Percentiles rank a stretch among this genome's conserved stretches.
Conservation (phyloP, 805 yeast species). For the Groenewaldozyma tartarivorans region DNA sequence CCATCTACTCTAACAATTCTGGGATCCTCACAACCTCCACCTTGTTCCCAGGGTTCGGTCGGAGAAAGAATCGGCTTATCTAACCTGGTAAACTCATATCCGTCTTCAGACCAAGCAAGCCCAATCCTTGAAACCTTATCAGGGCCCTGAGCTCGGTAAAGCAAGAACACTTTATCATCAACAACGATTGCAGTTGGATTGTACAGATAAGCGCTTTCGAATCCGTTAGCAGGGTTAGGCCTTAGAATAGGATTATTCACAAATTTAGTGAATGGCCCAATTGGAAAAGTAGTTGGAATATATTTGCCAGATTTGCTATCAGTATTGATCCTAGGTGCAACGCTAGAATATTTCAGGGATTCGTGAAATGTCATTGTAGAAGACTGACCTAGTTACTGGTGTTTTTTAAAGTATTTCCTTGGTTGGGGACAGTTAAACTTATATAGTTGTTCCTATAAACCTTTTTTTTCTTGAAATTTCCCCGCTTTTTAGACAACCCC, state of each 20-base stretch:
- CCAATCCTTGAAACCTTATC: constrained; percentile 4
- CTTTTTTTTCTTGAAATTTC: too few species aligned
- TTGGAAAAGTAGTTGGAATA: constrained; percentile 6
- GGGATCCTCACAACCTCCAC: constrained; percentile 7
- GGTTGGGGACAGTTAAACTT: too few species aligned
- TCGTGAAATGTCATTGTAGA: too few species aligned
- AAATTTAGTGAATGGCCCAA: constrained; percentile 7
- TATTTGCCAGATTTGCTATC: neutral
- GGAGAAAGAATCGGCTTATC: constrained; percentile 6
- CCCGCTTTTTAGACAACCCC: too few species aligned
- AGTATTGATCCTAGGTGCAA: neutral
- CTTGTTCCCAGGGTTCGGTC: constrained; percentile 6
- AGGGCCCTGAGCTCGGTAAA: constrained; percentile 7
- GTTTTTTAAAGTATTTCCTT: too few species aligned
- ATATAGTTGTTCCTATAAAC: too few species aligned
- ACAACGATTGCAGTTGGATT: constrained; percentile 8
- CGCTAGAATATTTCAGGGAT: neutral
- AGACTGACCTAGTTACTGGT: too few species aligned
- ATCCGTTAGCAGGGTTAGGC: constrained; percentile 1
- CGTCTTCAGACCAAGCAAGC: constrained; percentile 9
- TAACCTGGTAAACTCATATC: constrained; percentile 5
- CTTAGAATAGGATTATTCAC: constrained; percentile 4
- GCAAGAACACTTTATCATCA: constrained; percentile 8
- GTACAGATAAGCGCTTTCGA: constrained; percentile 7
- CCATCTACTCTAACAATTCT: constrained; percentile 6